A percentile compares a stretch with the other conserved stretches of the same genome.
Evolutionary conservation across 305 asterid genomes (phyloP).

Genomic region (Solanum chacoense): DNA sequence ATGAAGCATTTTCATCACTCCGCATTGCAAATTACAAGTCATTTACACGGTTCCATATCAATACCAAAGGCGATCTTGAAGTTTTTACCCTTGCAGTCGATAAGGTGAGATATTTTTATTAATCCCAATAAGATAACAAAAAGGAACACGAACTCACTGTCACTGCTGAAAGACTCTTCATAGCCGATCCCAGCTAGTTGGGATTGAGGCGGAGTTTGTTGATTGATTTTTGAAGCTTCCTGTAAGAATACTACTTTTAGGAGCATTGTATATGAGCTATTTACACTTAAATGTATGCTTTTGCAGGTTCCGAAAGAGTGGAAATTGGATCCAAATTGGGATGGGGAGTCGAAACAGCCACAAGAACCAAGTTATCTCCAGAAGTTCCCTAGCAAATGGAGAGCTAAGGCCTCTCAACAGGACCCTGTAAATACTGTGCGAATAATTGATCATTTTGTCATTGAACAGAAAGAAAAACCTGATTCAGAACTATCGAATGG

Average conservation of each 20-base stretch:
- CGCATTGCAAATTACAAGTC: slow-evolving; percentile 97
- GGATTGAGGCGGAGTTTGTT: background rate
- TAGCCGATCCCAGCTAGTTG: background rate
- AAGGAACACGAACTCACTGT: background rate
- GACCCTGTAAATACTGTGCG: slow-evolving; percentile 75
- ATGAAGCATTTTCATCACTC: slow-evolving; percentile 96
- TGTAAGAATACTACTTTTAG: background rate
- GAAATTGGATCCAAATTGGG: slow-evolving; percentile 93
- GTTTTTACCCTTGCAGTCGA: slow-evolving; percentile 95
- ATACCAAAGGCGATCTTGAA: slow-evolving; percentile 69
- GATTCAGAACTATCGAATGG: slow-evolving; percentile 31
- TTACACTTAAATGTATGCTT: background rate
- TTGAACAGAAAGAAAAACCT: slow-evolving; percentile 37
- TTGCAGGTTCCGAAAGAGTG: slow-evolving; percentile 91
- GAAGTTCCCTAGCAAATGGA: slow-evolving; percentile 85
- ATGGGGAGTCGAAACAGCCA: slow-evolving; percentile 47
- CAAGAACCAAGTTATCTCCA: slow-evolving; percentile 49
- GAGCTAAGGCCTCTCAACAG: slow-evolving; percentile 48
- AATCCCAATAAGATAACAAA: background rate
- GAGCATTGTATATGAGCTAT: background rate
- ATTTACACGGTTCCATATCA: slow-evolving; percentile 82
- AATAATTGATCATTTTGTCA: slow-evolving; percentile 68
- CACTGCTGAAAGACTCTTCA: background rate
- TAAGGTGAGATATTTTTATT: slow-evolving; percentile 38
- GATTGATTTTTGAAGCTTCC: background rate